Evolutionary conservation across 306 rosid species (phyloP).

Genomic region (Sechiopsis laciniata): DNA sequence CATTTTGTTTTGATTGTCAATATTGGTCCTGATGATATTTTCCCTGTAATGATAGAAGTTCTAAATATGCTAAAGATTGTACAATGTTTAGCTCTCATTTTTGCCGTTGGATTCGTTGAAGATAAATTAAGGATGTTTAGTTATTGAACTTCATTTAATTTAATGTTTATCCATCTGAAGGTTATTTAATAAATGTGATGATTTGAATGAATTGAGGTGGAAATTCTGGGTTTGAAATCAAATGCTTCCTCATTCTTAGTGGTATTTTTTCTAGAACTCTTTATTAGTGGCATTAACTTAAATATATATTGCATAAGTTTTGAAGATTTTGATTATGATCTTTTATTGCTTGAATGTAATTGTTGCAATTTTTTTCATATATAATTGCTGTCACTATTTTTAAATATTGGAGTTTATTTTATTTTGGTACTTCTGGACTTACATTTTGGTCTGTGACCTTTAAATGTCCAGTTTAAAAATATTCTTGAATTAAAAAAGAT

Average conservation of each 20-base stretch:
- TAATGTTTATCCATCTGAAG: neutral
- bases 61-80: constrained; percentile 18
- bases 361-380: neutral
- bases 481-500: no score
- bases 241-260: neutral
- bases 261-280: no score
- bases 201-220: constrained; percentile 5
- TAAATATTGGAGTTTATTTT: no score
- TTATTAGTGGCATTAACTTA: neutral
- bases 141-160: constrained; percentile 4
- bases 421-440: no score
- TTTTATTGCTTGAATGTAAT: neutral
- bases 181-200: neutral
- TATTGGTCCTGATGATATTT: constrained; percentile 35
- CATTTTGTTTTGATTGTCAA: constrained; percentile 26
- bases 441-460: no score
- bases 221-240: neutral
- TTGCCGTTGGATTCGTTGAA: neutral
- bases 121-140: constrained; percentile 15
- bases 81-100: neutral
- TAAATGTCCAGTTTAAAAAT: no score
- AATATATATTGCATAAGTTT: neutral
- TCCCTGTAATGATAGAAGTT: constrained; percentile 32
- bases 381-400: no score
- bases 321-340: neutral